Evolutionary conservation across 345 rosid genomes (phyloP).

Genomic region (Erysimum cheiranthoides): DNA sequence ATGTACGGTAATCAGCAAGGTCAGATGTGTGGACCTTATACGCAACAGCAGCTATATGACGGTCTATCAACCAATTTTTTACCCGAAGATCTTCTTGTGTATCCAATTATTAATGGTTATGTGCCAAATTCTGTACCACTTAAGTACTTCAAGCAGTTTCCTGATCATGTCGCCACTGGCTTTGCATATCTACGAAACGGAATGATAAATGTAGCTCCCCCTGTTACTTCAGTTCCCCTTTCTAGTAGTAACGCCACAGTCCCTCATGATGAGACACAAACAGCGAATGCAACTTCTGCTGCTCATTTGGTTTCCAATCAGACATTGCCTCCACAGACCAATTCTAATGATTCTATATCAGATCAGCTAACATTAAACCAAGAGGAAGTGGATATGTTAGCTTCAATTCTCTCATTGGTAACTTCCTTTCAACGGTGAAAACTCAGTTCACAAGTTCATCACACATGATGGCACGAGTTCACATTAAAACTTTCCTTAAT

Average conservation of each 20-base stretch:
- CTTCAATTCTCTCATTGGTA: conserved; percentile 61
- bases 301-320: conserved; percentile 39
- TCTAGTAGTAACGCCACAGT: conserved; percentile 29
- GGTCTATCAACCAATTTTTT: conserved; percentile 85
- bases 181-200: conserved; percentile 62
- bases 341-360: conserved; percentile 38
- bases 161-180: conserved; percentile 85
- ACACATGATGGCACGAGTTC: conserved; percentile 32
- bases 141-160: conserved; percentile 85
- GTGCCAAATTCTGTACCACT: conserved; percentile 71
- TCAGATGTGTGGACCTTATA: conserved; percentile 93
- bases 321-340: conserved; percentile 45
- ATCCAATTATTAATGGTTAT: conserved; percentile 71
- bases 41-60: conserved; percentile 80
- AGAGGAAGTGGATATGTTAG: conserved; percentile 37
- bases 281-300: conserved; percentile 45
- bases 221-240: conserved; percentile 24
- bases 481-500: background rate
- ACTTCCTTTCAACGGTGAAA: conserved; percentile 34
- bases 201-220: conserved; percentile 40
- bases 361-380: conserved; percentile 45
- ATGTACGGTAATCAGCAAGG: conserved; percentile 83
- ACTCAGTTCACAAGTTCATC: conserved; percentile 30
- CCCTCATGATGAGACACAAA: conserved; percentile 41
- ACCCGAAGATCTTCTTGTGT: conserved; percentile 85